Evolutionary conservation across 352 stramenopile species (phyloP).

Genomic region (Globisporangium mamillatum): DNA sequence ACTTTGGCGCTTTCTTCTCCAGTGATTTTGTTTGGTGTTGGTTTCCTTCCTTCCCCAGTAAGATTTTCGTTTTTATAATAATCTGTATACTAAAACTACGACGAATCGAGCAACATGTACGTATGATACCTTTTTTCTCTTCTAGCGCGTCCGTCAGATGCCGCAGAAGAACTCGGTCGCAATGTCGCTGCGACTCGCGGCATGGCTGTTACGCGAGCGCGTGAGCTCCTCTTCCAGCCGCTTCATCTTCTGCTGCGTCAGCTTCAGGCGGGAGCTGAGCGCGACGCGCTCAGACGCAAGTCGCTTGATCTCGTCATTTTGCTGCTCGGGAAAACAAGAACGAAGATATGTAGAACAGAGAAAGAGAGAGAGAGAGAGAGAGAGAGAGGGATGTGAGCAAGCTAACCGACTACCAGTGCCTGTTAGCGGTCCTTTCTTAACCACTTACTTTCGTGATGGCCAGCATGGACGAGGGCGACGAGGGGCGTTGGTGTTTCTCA

Average conservation of each 20-base stretch:
- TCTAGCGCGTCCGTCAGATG: slow-evolving; percentile 29
- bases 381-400: background rate
- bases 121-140: background rate
- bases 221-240: slow-evolving; percentile 60
- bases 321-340: slow-evolving; percentile 8
- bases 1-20: background rate
- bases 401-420: slow-evolving; percentile 4
- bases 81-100: slow-evolving; percentile 6
- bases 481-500: slow-evolving; percentile 17
- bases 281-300: slow-evolving; percentile 41
- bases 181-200: slow-evolving; percentile 38
- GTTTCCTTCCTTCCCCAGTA: background rate
- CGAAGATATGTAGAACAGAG: too few relatives aligned
- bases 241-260: slow-evolving; percentile 50
- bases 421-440: too few relatives aligned
- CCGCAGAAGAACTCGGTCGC: slow-evolving; percentile 68
- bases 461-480: slow-evolving; percentile 14
- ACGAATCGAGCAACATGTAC: background rate
- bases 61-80: slow-evolving; percentile 9
- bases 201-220: slow-evolving; percentile 42
- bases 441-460: slow-evolving; percentile 23
- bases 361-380: too few relatives aligned
- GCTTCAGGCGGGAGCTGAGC: slow-evolving; percentile 44
- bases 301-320: slow-evolving; percentile 56
- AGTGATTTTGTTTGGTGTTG: background rate